Base-by-base conservation (phyloP, 805 yeast genomes). In the Metschnikowia peoriensis region DNA sequence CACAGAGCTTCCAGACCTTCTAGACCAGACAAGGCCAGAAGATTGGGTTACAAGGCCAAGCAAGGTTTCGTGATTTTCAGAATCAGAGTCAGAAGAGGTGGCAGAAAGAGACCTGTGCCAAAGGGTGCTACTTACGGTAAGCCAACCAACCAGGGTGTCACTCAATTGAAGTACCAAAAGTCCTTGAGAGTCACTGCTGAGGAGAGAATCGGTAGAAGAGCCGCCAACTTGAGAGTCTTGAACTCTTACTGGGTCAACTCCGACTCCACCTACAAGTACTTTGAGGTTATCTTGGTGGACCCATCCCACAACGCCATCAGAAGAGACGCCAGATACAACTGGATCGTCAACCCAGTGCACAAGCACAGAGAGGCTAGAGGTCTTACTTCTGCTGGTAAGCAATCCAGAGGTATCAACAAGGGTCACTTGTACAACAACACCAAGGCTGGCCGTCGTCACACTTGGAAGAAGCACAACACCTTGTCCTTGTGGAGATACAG, bases 51-150 rank as follows among this genome's bases (percentile, higher is more conserved):
- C 97, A 94, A 94, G 88, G 98, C 99, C 81, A 94, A 94, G 88
- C 99, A 94, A 85, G 99, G 99, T 70, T 94, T 89, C 78, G 97
- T 89, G 66, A 84, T 94, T 86, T 94, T 82, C 97, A 88, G 99
- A 81, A 82, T 93, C 80, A 90, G 99, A 82, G 98, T 94, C 72
- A 90, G 98, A 84, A 89, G 99, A 83, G 99, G 99, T 85, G 93
- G 93, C 85, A 92, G 99, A 89, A 94, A 94, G 97, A 90, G 97
- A 84, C 97, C 97, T 71, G 97, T 88, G 72, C 91, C 96, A 83
- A 94, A 94, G 94, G 99, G 99, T 89, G 98, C 97, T 74, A 94
- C 98, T 77, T 93, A 94, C 87, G 99, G 99, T 89, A 94, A 94
- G 89, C 99, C 99, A 87, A 94, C 99, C 84, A 94, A 94, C 96